Conservation (phyloP, 345 rosid species). For the Punica granatum region DNA sequence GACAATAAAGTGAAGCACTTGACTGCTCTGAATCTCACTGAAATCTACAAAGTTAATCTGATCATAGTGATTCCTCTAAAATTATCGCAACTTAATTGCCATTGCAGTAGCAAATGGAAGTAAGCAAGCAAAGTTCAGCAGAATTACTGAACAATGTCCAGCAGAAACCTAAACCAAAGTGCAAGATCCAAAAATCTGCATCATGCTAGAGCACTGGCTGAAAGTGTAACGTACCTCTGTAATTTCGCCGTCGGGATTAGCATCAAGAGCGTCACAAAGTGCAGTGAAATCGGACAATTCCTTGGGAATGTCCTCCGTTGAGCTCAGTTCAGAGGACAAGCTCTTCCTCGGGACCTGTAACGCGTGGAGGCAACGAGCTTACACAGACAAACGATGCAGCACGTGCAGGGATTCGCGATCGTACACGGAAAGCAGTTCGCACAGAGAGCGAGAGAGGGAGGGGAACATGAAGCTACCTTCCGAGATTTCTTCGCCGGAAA, state of each 20-base stretch:
- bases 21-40: not conserved
- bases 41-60: not conserved
- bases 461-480: not conserved
- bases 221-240: not conserved
- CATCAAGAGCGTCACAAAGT: not conserved
- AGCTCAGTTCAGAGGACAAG: not conserved
- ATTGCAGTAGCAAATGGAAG: not conserved
- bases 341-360: not conserved
- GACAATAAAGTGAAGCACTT: not conserved
- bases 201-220: not conserved
- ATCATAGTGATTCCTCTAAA: not conserved
- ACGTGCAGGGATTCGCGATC: not conserved
- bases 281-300: not conserved
- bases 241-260: not conserved
- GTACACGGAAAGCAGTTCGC: not conserved
- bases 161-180: not conserved
- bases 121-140: not conserved
- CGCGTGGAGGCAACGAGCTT: not conserved
- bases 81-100: not conserved
- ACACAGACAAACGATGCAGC: not conserved
- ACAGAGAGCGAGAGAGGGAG: not conserved
- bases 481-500: not conserved
- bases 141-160: not conserved
- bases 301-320: not conserved
- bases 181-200: not conserved